Evolutionary conservation across 805 yeast genomes (phyloP), one percentile per base, ranked within the genome.

Genomic region (Clavispora phyllophila): DNA sequence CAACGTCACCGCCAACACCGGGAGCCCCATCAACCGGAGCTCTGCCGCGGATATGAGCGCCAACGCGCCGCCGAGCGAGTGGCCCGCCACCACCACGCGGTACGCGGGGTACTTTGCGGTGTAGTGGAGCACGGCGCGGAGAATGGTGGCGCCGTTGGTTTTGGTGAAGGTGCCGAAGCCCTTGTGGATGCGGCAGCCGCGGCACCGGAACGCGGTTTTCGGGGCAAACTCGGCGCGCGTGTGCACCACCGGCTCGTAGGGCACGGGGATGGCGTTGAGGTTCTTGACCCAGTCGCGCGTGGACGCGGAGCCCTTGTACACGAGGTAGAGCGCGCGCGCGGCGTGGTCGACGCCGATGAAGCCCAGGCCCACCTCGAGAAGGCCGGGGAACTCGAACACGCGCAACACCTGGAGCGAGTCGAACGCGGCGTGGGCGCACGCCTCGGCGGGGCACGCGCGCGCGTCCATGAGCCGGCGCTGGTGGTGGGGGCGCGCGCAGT

Each of bases 21-120:
- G 58, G 43, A 63, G 64, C 0, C 87, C 87, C 55, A 75, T 48
- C 15, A 78, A 53, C 42, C 72, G 62, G 37, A 82, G 66, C 52
- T 85, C 93, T 18, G 79, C 67, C 0, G 84, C 91, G 8, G 78
- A 72, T 26, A 86, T 61, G 4, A 71, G 61, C 1, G 89, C 82
- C 40, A 83, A 58, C 0, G 90, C 89, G 6, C 82, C 95, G 3
- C 89, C 90, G 33, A 86, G 61, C 0, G 93, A 86, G 60, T 87
- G 95, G 0, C 95, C 95, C 1, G 81, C 66, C 1, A 82, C 69
- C 1, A 75, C 68, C 4, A 84, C 44, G 17, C 66, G 56, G 55
- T 79, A 82, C 19, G 68, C 72, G 0, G 79, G 76, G 52, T 72
- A 61, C 15, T 64, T 53, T 9, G 58, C 44, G 17, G 63, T 56